phyloP scores from a whole-genome alignment of 257 asterid species.

The Solanum ossicruentum region DNA sequence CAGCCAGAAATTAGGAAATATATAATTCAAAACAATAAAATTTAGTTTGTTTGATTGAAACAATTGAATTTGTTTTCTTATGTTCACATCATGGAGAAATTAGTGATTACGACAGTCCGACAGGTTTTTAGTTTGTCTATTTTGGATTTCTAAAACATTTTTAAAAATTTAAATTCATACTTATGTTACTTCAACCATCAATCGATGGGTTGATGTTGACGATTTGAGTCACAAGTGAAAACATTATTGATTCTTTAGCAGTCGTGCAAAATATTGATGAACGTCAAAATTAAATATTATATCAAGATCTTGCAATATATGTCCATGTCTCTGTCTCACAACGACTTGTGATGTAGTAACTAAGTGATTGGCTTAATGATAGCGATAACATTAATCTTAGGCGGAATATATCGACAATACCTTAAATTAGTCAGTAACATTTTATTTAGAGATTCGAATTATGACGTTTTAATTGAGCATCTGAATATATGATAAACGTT shows the following conservation, averaged over 20 bases:
- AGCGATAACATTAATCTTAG: not conserved
- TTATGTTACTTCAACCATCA: not conserved
- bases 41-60: not conserved
- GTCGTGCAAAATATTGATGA: no score
- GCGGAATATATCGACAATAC: not conserved
- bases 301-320: not conserved
- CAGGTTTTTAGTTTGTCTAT: not conserved
- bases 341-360: not conserved
- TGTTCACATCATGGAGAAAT: not conserved
- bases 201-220: rapidly evolving
- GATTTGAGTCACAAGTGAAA: rapidly evolving
- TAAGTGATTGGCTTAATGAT: not conserved
- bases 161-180: not conserved
- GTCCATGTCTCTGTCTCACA: not conserved
- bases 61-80: not conserved
- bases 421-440: not conserved
- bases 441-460: not conserved
- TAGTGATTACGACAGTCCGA: not conserved
- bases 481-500: not conserved
- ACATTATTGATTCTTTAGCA: no score
- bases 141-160: not conserved
- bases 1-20: not conserved
- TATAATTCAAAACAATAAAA: not conserved
- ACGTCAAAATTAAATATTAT: no score
- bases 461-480: not conserved